Base-by-base conservation (phyloP, 2,329 filamentous ascomycete genomes). In the Amesomyces nigricolor region DNA sequence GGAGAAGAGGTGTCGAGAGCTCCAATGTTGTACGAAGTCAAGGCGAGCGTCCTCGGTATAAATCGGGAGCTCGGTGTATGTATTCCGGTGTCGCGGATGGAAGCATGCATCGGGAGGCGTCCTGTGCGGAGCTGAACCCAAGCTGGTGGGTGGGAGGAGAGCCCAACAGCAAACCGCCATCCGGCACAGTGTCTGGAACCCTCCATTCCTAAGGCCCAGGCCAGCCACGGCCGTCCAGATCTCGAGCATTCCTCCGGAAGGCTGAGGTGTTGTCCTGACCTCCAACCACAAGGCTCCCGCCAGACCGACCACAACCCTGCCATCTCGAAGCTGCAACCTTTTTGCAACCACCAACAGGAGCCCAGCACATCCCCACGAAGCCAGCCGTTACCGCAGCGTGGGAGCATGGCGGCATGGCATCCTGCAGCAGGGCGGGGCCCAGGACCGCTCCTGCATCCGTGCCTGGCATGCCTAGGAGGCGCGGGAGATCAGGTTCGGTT, bases 361-460 rank as follows among this genome's bases (percentile, higher is more conserved):
- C 39, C 22, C 11, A 42, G 14, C 40, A 22, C 19, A 44, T 49
- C 39, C 13, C 53, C 47, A 51, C 47, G 42, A 42, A 42, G 35
- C 22, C 39, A 47, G 47, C 47, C 46, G 47, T 19, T 46, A 47
- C 29, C 40, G 30, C 47, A 32, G 19, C 44, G 22, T 32, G 45
- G 19, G 30, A 19, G 17, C 17, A 19, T 19, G 17, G 17, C 30
- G 4, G 30, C 30, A 32, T 32, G 30, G 30, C 19, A 16, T 54
- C 29, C 47, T 52, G 54, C 54, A 44, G 48, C 30, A 32, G 22
- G 48, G 54, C 54, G 53, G 53, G 53, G 47, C 40, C n/a, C 39
- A 51, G 54, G 54, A 52, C 54, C 54, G 54, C 54, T 56, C 48
- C 2, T 48, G 54, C 49, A 56, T 52, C 54, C 19, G 42, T 46